phyloP scores from a whole-genome alignment of 805 yeast species.

The Candida pini region DNA sequence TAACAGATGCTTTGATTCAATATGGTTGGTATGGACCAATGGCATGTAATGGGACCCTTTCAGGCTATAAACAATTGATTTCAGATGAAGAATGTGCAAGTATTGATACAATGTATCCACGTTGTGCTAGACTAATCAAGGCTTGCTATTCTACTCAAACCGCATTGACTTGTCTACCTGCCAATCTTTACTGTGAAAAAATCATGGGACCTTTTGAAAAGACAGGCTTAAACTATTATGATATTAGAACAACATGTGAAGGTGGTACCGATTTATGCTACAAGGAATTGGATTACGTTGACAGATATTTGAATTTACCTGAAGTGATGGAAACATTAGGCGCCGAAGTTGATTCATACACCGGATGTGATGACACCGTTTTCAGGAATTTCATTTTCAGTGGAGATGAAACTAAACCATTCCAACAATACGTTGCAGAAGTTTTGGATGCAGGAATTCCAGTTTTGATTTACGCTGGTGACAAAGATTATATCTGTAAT shows the following conservation, averaged over 20 bases:
- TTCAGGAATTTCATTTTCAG: conserved; percentile 75
- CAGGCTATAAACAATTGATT: conserved; percentile 73
- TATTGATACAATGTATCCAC: conserved; percentile 63
- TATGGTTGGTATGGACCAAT: conserved; percentile 78
- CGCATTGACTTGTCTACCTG: conserved; percentile 86
- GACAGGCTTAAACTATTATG: conserved; percentile 90
- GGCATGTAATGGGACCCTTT: conserved; percentile 79
- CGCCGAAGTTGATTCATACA: conserved; percentile 77
- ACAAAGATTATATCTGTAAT: conserved; percentile 92
- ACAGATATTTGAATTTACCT: conserved; percentile 69
- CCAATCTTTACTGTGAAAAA: conserved; percentile 82
- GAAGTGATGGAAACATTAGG: conserved; percentile 80
- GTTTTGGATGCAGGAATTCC: conserved; percentile 72
- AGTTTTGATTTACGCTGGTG: conserved; percentile 89
- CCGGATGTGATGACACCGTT: conserved; percentile 72
- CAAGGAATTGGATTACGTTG: conserved; percentile 69
- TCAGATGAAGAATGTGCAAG: conserved; percentile 72
- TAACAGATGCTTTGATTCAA: conserved; percentile 80
- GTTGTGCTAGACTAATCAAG: conserved; percentile 72
- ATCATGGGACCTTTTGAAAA: conserved; percentile 75
- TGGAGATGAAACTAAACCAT: conserved; percentile 93
- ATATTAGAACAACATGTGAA: conserved; percentile 77
- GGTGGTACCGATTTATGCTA: conserved; percentile 64
- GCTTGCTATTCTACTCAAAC: conserved; percentile 72
- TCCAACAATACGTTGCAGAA: conserved; percentile 67